phyloP scores from a whole-genome alignment of 768 basidiomycete species.

The Russula abietina region DNA sequence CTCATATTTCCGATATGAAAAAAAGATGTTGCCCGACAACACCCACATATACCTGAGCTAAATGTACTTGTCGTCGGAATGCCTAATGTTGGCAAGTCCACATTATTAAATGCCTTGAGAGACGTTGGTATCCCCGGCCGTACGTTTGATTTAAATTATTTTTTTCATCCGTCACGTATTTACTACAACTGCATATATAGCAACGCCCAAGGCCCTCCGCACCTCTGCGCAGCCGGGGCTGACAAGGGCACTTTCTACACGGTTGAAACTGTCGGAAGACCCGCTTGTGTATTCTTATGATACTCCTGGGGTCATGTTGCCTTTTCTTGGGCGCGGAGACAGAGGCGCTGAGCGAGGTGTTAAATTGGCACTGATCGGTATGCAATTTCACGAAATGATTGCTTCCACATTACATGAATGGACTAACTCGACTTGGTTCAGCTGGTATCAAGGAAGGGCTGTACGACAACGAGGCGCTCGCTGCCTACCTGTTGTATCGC shows the following conservation, averaged over 20 bases:
- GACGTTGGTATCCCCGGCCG: conserved; percentile 74
- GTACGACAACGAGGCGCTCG: conserved; percentile 79
- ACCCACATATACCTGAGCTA: conserved; percentile 66
- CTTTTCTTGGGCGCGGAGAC: conserved; percentile 82
- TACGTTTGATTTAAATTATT: conserved; percentile 1
- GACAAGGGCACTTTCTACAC: conserved; percentile 83
- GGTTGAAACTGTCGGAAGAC: conserved; percentile 74
- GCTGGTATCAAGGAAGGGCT: conserved; percentile 93
- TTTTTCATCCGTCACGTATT: neutral
- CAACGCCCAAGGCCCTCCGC: conserved; percentile 80
- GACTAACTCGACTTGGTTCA: conserved; percentile 30
- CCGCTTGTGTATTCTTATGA: conserved; percentile 92
- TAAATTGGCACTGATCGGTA: conserved; percentile 90
- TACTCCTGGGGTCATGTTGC: conserved; percentile 95
- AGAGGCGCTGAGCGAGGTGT: conserved; percentile 86
- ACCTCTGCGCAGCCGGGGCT: conserved; percentile 88
- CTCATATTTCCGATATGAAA: conserved; percentile 1
- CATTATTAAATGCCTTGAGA: conserved; percentile 83
- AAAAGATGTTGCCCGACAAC: conserved; percentile 61
- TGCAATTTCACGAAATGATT: conserved; percentile 30
- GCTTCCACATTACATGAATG: neutral
- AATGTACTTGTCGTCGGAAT: conserved; percentile 95
- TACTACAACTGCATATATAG: conserved; percentile 32
- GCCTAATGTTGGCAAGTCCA: conserved; percentile 99
- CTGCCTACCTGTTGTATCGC: conserved; percentile 80